These are phyloP conservation scores for Eurotiales sp. DNA, from an alignment of 2,329 filamentous ascomycete genomes.

Conservation along the genomic window DNA sequence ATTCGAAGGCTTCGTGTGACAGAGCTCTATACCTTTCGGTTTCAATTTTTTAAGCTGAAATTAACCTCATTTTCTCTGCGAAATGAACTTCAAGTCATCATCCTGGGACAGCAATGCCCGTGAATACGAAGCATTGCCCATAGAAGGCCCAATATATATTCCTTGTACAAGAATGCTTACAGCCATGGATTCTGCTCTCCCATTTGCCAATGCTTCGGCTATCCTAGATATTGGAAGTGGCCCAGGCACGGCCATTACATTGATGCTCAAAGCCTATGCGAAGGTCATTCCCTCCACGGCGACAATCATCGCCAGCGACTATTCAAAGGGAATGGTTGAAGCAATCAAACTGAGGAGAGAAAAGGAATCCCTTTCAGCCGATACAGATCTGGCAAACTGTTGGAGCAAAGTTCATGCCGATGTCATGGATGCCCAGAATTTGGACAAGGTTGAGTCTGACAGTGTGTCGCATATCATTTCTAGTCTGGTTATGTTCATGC, in stretches of 20 bases:
- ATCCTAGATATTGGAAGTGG: slow-evolving; percentile 10
- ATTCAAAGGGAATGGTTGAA: slow-evolving; percentile 11
- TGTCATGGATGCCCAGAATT: slow-evolving; percentile 12
- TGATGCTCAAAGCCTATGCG: slow-evolving; percentile 8
- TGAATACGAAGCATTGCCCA: slow-evolving; percentile 3
- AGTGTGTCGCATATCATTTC: slow-evolving; percentile 8
- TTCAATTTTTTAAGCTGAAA: too few species aligned
- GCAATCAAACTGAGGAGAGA: neutral
- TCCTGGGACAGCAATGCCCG: slow-evolving; percentile 10
- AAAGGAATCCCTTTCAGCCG: neutral
- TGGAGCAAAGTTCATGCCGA: slow-evolving; percentile 2
- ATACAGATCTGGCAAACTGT: neutral
- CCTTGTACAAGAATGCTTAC: slow-evolving; percentile 7
- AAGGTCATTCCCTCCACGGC: neutral
- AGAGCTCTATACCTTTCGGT: too few species aligned
- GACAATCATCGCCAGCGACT: slow-evolving; percentile 6
- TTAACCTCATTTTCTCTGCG: too few species aligned
- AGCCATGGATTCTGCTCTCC: neutral
- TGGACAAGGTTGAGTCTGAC: neutral
- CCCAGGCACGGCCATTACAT: slow-evolving; percentile 6
- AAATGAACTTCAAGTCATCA: too few species aligned
- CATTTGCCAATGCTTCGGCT: slow-evolving; percentile 2
- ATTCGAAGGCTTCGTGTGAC: too few species aligned
- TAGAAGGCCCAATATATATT: neutral
- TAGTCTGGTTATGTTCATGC: slow-evolving; percentile 12